A percentile compares a stretch with the other conserved stretches of the same genome.
These are phyloP conservation scores for Globisporangium cylindrosporum DNA, from an alignment of 352 stramenopile genomes.

Conservation along the genomic window DNA sequence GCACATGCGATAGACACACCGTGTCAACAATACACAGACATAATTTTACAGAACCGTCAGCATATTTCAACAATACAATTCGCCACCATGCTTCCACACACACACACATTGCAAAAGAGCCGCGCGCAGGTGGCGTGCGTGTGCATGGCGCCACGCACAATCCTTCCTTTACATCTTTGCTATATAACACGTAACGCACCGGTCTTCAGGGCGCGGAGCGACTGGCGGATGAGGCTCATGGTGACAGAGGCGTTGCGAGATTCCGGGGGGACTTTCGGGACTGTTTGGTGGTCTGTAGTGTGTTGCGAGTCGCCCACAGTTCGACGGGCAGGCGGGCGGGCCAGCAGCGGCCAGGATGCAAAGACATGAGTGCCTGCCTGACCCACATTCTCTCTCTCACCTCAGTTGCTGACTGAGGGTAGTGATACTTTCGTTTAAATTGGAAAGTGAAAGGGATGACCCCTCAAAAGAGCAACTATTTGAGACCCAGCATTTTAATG, in stretches of 20 bases:
- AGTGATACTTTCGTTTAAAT: no score
- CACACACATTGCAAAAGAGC: neutral
- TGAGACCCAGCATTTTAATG: neutral
- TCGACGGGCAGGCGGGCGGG: neutral
- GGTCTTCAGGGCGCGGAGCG: slow-evolving; percentile 74
- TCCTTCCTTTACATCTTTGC: neutral
- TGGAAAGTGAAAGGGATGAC: neutral
- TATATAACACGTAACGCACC: slow-evolving; percentile 36
- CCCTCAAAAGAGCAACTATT: neutral
- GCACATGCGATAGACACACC: neutral
- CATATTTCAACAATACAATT: slow-evolving; percentile 11
- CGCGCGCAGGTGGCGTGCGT: neutral
- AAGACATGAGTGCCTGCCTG: slow-evolving; percentile 11
- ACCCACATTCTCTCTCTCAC: neutral
- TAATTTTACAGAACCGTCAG: neutral
- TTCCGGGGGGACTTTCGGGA: slow-evolving; percentile 39
- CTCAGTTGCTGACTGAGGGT: neutral
- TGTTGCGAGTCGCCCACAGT: neutral
- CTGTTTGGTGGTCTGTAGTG: slow-evolving; percentile 9
- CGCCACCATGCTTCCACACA: slow-evolving; percentile 1
- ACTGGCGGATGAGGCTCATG: slow-evolving; percentile 84
- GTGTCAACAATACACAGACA: slow-evolving; percentile 6
- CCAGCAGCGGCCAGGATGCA: neutral
- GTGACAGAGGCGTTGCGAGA: slow-evolving; percentile 18
- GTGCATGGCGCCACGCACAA: neutral